These are phyloP conservation scores for Cryptosporidium bovis DNA, from an alignment of 169 alveolate species.

Conservation along the genomic window DNA sequence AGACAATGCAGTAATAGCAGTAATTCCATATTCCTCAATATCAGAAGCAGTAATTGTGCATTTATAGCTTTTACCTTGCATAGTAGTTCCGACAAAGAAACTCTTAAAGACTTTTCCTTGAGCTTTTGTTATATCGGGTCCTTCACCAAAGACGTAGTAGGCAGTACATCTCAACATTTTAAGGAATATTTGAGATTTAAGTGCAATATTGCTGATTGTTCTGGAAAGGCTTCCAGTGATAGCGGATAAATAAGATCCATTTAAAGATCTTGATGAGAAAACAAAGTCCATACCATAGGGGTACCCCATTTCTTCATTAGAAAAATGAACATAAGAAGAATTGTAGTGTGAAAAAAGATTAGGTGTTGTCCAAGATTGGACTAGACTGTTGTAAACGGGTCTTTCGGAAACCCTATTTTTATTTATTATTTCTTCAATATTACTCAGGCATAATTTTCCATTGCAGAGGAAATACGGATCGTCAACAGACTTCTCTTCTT, in stretches of 20 bases:
- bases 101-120: constrained; percentile 4
- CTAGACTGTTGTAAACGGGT: constrained; percentile 18
- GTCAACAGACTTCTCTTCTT: background rate
- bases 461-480: constrained; percentile 49
- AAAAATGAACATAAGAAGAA: constrained; percentile 23
- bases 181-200: background rate
- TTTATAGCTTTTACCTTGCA: constrained; percentile 62
- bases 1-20: constrained; percentile 25
- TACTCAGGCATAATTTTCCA: constrained; percentile 62
- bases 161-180: constrained; percentile 22
- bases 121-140: constrained; percentile 59
- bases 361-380: constrained; percentile 68
- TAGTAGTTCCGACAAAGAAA: constrained; percentile 41
- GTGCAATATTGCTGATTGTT: background rate
- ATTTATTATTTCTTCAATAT: constrained; percentile 38
- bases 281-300: constrained; percentile 74
- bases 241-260: constrained; percentile 30
- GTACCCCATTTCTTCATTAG: constrained; percentile 71
- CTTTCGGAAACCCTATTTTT: constrained; percentile 17
- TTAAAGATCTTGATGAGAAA: constrained; percentile 22
- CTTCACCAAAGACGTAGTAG: constrained; percentile 16
- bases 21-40: constrained; percentile 26
- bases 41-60: constrained; percentile 45
- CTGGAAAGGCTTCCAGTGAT: background rate
- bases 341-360: background rate